Evolutionary conservation across 257 asterid genomes (phyloP), one percentile per base, ranked within the genome.

Genomic region (Ilex aquifolium): DNA sequence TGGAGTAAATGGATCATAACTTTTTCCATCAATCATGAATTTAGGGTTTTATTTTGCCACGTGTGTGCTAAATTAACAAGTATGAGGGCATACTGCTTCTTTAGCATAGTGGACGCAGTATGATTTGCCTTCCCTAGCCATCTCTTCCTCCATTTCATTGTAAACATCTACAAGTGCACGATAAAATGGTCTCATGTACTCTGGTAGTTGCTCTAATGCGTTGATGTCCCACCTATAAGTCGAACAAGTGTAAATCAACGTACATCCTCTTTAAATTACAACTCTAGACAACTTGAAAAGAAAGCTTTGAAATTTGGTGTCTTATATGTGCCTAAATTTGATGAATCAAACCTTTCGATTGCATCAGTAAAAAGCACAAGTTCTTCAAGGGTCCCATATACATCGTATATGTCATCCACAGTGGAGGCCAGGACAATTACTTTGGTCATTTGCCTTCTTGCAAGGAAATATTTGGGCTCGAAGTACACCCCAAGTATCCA

Each of bases 331-430:
- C n/a, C n/a, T n/a, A n/a, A n/a, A n/a, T n/a, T n/a, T n/a, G n/a
- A n/a, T n/a, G n/a, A n/a, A 46, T 46, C 13, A 10, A 46, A 67
- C 60, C 61, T 53, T 2, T 68, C 56, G 30, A 68, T 53, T 5
- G 61, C 72, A 15, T 68, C 56, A 3, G 61, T 60, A 14, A 68
- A 68, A 27, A 29, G 21, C 32, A 16, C 32, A 29, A 68, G 66
- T 12, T 68, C 72, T 8, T 68, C 66, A n/a, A 60, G 16, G 15
- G 66, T 68, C 21, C 66, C 66, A 31, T 60, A 44, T 9, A 60
- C 57, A 15, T 68, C 72, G 16, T 60, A 68, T 31, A 68, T 68
- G 65, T 68, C 72, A 17, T 68, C 72, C 42, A 42, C 29, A 17
- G 31, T 44, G 11, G 60, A 36, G 6, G 51, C 8, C 42, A 51